Evolutionary conservation across 257 asterid genomes (phyloP), one percentile per base, ranked within the genome.

Genomic region (Leonotis leonurus): DNA sequence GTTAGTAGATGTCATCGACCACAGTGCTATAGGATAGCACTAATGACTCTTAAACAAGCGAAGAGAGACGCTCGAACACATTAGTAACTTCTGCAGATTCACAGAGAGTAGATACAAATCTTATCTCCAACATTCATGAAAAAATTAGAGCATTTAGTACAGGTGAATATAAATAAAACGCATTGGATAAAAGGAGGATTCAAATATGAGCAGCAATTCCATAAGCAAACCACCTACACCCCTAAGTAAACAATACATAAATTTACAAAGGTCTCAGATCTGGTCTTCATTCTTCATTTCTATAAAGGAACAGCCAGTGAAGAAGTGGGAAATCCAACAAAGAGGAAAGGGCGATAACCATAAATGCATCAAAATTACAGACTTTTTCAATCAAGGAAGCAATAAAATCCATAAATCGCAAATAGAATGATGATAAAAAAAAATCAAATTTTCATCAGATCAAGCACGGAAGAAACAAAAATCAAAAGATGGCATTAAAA

Each of bases 251-350:
- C n/a, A n/a, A n/a, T n/a, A n/a, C n/a, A n/a, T n/a, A n/a, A n/a
- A n/a, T n/a, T n/a, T 16, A 33, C 37, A 70, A n/a, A 56, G 25
- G 64, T 44, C 46, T 26, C n/a, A 71, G 70, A 67, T 73, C 76
- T 70, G 74, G 54, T 49, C 50, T 32, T 40, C n/a, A n/a, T n/a
- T n/a, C n/a, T n/a, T n/a, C 64, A 52, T 51, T 39, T 61, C 72
- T 61, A 13, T 27, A 14, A 33, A 70, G 44, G 48, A 58, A 68
- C 66, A 59, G 30, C 37, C 37, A 40, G 44, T 16, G 32, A 30
- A 30, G 26, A 24, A 72, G 72, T 55, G 20, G 58, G 41, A 51
- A 64, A 54, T 64, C 70, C 66, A 59, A 37, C n/a, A 35, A 40
- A 51, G 18, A 20, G 17, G 45, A 30, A 24, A 72, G 72, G 56